Evolutionary conservation across 495 filamentous ascomycete species (phyloP), one percentile per base, ranked within the genome.

Genomic region (Trichoderma asperelloides): DNA sequence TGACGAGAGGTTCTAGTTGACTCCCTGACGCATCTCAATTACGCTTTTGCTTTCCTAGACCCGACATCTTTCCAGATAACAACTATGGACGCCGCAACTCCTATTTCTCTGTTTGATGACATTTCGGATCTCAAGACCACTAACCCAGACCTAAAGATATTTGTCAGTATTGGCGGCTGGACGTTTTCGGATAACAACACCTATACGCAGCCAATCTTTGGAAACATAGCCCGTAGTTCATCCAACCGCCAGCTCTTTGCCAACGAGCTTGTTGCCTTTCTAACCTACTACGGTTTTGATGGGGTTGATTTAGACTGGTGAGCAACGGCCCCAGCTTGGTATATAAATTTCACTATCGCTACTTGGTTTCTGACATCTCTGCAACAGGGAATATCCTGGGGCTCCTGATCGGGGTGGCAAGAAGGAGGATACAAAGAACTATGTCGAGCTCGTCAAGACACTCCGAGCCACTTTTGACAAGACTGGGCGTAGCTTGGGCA

Each of bases 251-350:
- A 68, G 8, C 68, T 28, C 2, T 88, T 88, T 67, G 74, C 82
- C 47, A 55, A 64, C 0, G 75, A 74, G 3, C 64, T 86, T 1
- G 43, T 80, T 3, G 41, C 16, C 0, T 87, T 86, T 65, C 76
- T 88, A 74, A 0, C 30, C 0, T 68, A 64, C 7, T 80, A 83
- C 63, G 78, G 71, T 13, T 85, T 86, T 67, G 80, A 87, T 65
- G 85, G 85, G 1, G 78, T 85, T 2, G 84, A 87, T 67, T 68
- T 86, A n/a, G n/a, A n/a, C n/a, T n/a, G n/a, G n/a, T n/a, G n/a
- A n/a, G n/a, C n/a, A n/a, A n/a, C n/a, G n/a, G n/a, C n/a, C n/a
- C n/a, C n/a, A n/a, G n/a, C n/a, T n/a, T n/a, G n/a, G n/a, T n/a
- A n/a, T n/a, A n/a, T n/a, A n/a, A n/a, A n/a, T n/a, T n/a, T n/a